phyloP scores from a whole-genome alignment of 2,329 filamentous ascomycete species.

The Coniochaeta sp. region DNA sequence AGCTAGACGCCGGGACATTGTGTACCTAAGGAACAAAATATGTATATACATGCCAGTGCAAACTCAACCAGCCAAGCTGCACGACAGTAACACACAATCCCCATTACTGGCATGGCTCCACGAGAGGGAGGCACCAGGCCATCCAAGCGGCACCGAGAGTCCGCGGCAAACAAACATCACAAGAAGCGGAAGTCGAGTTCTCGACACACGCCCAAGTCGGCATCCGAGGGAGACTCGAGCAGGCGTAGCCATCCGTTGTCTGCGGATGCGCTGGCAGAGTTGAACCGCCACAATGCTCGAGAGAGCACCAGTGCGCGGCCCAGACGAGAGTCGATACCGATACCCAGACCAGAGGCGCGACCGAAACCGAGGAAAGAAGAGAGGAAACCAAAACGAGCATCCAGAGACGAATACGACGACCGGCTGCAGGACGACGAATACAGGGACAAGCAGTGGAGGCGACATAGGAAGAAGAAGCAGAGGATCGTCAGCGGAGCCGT shows the following conservation, averaged over 20 bases:
- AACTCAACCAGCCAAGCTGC: neutral
- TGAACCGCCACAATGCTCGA: conserved; percentile 13
- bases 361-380: conserved; percentile 8
- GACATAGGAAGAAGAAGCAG: conserved; percentile 2
- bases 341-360: conserved; percentile 1
- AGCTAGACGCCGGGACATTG: neutral
- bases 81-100: conserved; percentile 1
- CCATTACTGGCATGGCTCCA: conserved; percentile 3
- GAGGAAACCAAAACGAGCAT: conserved; percentile 4
- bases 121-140: conserved; percentile 5
- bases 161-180: conserved; percentile 10
- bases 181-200: conserved; percentile 12
- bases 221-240: conserved; percentile 6
- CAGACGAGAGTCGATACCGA: neutral
- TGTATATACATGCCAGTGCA: conserved; percentile 1
- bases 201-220: conserved; percentile 7
- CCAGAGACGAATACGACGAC: conserved; percentile 7
- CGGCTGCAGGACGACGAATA: neutral
- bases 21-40: neutral
- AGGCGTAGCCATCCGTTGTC: conserved; percentile 15
- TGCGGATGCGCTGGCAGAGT: conserved; percentile 16
- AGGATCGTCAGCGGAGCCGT: conserved; percentile 64
- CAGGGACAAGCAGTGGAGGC: conserved; percentile 6
- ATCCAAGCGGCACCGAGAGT: conserved; percentile 10
- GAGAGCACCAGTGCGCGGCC: neutral